A percentile compares a stretch with the other conserved stretches of the same genome.
phyloP scores from a whole-genome alignment of 1,284 basidiomycete genomes.

The Ganoderma sinense region DNA sequence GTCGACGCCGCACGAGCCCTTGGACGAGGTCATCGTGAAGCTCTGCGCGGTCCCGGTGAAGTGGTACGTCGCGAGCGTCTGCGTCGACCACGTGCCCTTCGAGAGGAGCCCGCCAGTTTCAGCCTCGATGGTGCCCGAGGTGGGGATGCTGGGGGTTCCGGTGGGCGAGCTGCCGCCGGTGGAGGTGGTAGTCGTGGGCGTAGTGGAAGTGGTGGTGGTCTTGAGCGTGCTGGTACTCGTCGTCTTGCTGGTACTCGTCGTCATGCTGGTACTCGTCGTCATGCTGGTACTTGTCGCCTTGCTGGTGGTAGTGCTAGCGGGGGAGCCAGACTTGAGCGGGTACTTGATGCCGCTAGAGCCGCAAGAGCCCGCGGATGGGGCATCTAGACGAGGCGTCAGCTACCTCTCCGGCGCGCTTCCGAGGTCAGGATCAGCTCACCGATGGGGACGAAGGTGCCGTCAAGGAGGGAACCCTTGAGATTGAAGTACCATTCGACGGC shows the following conservation, averaged over 20 bases:
- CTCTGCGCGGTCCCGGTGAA: conserved; percentile 39
- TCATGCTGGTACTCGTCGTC: not conserved
- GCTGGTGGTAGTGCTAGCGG: conserved; percentile 18
- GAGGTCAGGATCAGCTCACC: conserved; percentile 42
- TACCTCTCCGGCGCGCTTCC: not conserved
- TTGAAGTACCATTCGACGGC: conserved; percentile 75
- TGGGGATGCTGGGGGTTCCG: conserved; percentile 45
- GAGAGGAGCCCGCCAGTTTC: conserved; percentile 45
- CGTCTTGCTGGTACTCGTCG: not conserved
- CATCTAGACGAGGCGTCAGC: conserved; percentile 45
- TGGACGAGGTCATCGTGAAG: conserved; percentile 49
- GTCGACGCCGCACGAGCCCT: conserved; percentile 47
- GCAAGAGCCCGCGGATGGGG: conserved; percentile 60
- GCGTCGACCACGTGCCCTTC: conserved; percentile 47
- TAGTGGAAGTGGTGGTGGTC: not conserved
- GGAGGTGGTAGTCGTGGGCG: conserved; percentile 1
- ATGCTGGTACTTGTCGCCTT: not conserved
- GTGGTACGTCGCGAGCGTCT: conserved; percentile 46
- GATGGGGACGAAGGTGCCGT: conserved; percentile 69
- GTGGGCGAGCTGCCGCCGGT: conserved; percentile 26
- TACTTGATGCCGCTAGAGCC: conserved; percentile 68
- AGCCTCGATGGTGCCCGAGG: conserved; percentile 50
- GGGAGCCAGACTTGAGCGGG: conserved; percentile 57
- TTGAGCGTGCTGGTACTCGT: too few relatives aligned
- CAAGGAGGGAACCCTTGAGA: conserved; percentile 69